Percentiles rank a stretch among this genome's conserved stretches.
These are phyloP conservation scores for Turritis glabra DNA, from an alignment of 345 rosid species.

Conservation along the genomic window DNA sequence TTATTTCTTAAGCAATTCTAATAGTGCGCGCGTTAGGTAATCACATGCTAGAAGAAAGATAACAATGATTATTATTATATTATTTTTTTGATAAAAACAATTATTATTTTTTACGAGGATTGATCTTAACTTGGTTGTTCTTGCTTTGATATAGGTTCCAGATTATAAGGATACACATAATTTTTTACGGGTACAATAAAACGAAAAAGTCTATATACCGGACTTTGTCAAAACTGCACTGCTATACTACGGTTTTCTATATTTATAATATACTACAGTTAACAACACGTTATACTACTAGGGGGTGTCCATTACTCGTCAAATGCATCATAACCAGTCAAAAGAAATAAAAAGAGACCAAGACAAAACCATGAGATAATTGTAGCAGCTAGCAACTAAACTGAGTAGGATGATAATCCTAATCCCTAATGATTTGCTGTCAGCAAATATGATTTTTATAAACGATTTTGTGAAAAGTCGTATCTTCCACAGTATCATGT, in stretches of 20 bases:
- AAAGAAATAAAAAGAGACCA: background rate
- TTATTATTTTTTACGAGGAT: background rate
- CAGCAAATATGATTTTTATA: slow-evolving; percentile 4
- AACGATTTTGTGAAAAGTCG: slow-evolving; percentile 24
- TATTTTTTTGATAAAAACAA: too few species aligned
- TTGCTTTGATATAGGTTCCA: background rate
- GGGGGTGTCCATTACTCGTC: background rate
- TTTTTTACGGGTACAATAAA: background rate
- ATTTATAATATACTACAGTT: background rate
- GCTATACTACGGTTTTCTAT: background rate
- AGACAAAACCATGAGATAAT: background rate
- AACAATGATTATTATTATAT: background rate
- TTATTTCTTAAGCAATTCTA: background rate
- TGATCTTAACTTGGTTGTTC: background rate
- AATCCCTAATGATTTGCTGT: slow-evolving; percentile 27
- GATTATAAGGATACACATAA: background rate
- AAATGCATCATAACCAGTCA: slow-evolving; percentile 3
- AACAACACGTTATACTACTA: background rate
- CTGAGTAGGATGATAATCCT: background rate
- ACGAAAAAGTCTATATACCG: background rate
- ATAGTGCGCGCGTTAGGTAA: background rate
- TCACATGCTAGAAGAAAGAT: background rate
- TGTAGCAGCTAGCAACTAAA: background rate
- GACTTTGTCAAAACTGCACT: background rate
- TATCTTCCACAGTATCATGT: slow-evolving; percentile 1